Conservation (phyloP, 257 asterid species). For the Ilex aquifolium region DNA sequence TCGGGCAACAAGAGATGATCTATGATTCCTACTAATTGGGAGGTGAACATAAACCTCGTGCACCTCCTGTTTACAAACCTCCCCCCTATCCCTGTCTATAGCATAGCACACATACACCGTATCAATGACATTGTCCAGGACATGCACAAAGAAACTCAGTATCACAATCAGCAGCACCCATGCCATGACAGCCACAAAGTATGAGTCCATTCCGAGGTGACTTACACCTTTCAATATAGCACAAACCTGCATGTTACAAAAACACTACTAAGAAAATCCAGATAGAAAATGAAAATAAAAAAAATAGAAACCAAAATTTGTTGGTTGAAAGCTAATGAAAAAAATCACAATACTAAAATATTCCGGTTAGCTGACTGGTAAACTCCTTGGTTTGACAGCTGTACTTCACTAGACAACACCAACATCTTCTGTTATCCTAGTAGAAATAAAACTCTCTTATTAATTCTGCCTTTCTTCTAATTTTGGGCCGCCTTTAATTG, state of each 20-base stretch:
- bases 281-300: not conserved
- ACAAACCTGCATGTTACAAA: constrained; percentile 48
- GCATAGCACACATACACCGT: constrained; percentile 89
- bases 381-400: too few relatives aligned
- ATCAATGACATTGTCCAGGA: constrained; percentile 74
- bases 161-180: constrained; percentile 69
- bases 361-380: too few relatives aligned
- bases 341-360: too few relatives aligned
- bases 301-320: not conserved
- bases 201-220: constrained; percentile 68
- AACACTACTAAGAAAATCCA: not conserved
- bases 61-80: constrained; percentile 75
- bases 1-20: constrained; percentile 55
- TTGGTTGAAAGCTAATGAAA: too few relatives aligned
- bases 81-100: constrained; percentile 81
- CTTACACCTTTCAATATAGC: constrained; percentile 44
- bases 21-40: constrained; percentile 79
- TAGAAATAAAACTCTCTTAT: too few relatives aligned
- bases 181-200: constrained; percentile 62
- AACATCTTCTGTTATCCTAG: too few relatives aligned
- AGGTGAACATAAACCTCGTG: constrained; percentile 92
- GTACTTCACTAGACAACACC: too few relatives aligned
- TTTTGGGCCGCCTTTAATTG: too few relatives aligned
- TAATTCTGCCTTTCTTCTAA: too few relatives aligned
- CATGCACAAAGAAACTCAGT: constrained; percentile 67